Evolutionary conservation across 768 basidiomycete species (phyloP).

Genomic region (Lactarius evosmus): DNA sequence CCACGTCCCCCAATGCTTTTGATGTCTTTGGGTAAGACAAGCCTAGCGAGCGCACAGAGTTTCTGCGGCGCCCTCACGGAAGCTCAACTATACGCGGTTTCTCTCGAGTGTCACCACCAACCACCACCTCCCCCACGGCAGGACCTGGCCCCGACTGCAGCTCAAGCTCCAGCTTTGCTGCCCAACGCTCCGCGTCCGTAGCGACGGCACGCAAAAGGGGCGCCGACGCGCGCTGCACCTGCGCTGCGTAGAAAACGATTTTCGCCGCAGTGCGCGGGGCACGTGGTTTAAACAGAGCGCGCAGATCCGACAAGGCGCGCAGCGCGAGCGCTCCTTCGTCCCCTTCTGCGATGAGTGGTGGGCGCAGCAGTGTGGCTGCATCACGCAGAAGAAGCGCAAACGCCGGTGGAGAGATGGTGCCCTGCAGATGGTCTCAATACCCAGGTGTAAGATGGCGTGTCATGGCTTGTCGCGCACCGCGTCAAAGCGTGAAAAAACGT

Average conservation of each 20-base stretch:
- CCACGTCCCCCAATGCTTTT: too few species aligned
- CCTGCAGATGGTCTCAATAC: constrained; percentile 25
- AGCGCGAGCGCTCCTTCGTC: constrained; percentile 43
- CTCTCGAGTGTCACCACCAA: not conserved
- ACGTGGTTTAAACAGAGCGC: constrained; percentile 38
- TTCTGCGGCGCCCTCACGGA: not conserved
- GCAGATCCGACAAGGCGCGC: constrained; percentile 56
- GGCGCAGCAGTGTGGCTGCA: constrained; percentile 48
- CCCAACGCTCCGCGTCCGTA: too few species aligned
- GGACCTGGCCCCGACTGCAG: not conserved
- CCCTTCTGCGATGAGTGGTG: too few species aligned
- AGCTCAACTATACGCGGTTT: constrained; percentile 9
- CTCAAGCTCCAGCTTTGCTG: constrained; percentile 10
- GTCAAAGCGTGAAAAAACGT: constrained; percentile 63
- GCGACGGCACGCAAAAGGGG: constrained; percentile 6
- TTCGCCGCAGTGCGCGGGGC: constrained; percentile 50
- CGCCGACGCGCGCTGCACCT: constrained; percentile 34
- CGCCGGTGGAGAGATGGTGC: constrained; percentile 37
- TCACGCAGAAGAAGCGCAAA: constrained; percentile 59
- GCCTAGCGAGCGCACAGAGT: too few species aligned
- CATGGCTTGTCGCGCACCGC: constrained; percentile 39
- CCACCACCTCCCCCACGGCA: not conserved
- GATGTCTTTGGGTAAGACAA: too few species aligned
- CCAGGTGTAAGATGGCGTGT: not conserved
- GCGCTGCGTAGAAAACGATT: constrained; percentile 66